Evolutionary conservation across 1,284 basidiomycete genomes (phyloP), one percentile per base, ranked within the genome.

Genomic region (Inonotus obliquus): DNA sequence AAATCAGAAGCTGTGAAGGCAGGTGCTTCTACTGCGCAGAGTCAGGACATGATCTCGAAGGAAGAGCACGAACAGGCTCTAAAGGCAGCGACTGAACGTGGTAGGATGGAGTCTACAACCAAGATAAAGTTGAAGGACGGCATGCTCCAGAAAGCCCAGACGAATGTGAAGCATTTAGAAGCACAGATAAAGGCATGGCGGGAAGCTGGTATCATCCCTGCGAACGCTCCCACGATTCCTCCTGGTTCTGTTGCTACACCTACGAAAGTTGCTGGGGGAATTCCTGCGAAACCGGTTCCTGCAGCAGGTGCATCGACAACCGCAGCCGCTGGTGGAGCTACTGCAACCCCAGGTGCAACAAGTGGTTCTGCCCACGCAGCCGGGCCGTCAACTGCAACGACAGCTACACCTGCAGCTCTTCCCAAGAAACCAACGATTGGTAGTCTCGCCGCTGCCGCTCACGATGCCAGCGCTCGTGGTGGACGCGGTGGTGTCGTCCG

Each of bases 41-140:
- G 80, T 23, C 63, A 73, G 77, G 23, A 64, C 79, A 1, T 73
- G 79, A 67, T 51, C 13, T 60, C 62, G 21, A 29, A 39, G 25
- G 75, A 76, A 7, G 76, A 75, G 56, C 81, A 82, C 23, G 74
- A 77, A 9, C 76, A 81, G 38, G 86, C 87, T 55, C 79, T 89
- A 39, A 77, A 78, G 4, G 76, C 81, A 2, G 88, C 88, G 1
- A 78, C 86, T 13, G 89, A 91, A 52, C 75, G 81, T 3, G 89
- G 88, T 2, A 76, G 89, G 55, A 76, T 80, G 73, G 88, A 91
- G 65, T 76, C 79, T 54, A 74, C 68, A 1, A 76, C 81, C 21
- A 89, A 87, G 73, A 69, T 75, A 44, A 88, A 85, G 70, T 66
- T 91, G 54, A 91, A 90, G 73, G 89, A 91, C 65, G 73, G 76